These are phyloP conservation scores for Tephrocybe sp. DNA, from an alignment of 768 basidiomycete species.

Conservation along the genomic window DNA sequence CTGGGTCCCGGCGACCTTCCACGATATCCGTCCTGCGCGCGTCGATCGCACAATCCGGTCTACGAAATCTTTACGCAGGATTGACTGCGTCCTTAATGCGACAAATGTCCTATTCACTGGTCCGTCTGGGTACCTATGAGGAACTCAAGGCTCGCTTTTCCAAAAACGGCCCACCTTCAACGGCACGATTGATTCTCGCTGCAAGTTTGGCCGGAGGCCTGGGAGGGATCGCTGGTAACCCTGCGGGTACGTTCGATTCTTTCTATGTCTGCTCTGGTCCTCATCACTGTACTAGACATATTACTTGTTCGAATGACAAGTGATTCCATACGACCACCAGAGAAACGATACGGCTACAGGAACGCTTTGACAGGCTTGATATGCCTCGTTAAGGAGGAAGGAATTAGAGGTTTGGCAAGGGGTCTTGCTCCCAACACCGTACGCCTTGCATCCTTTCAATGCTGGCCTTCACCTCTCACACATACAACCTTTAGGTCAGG, in stretches of 20 bases:
- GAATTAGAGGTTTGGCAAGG: constrained; percentile 61
- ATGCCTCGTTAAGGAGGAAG: constrained; percentile 64
- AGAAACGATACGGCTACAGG: constrained; percentile 72
- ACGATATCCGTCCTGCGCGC: constrained; percentile 61
- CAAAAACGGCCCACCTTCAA: constrained; percentile 46
- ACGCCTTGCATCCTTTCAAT: constrained; percentile 22
- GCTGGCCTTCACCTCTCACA: constrained; percentile 7
- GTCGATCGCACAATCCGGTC: constrained; percentile 65
- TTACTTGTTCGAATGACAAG: constrained; percentile 86
- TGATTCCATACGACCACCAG: constrained; percentile 71
- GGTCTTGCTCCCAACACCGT: constrained; percentile 81
- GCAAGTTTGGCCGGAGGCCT: constrained; percentile 75
- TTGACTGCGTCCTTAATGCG: constrained; percentile 80
- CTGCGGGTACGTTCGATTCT: constrained; percentile 47
- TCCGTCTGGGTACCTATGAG: constrained; percentile 82
- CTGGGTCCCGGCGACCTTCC: constrained; percentile 55
- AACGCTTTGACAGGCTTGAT: constrained; percentile 78
- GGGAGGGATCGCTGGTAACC: constrained; percentile 85
- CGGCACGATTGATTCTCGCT: constrained; percentile 54
- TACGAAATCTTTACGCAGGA: constrained; percentile 77
- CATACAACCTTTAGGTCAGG: constrained; percentile 7
- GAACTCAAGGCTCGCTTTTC: constrained; percentile 62
- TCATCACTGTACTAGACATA: constrained; percentile 44
- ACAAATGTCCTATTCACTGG: constrained; percentile 91
- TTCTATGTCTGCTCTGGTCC: background rate